Conservation (phyloP, 345 rosid species). For the Ceriops zippeliana region DNA sequence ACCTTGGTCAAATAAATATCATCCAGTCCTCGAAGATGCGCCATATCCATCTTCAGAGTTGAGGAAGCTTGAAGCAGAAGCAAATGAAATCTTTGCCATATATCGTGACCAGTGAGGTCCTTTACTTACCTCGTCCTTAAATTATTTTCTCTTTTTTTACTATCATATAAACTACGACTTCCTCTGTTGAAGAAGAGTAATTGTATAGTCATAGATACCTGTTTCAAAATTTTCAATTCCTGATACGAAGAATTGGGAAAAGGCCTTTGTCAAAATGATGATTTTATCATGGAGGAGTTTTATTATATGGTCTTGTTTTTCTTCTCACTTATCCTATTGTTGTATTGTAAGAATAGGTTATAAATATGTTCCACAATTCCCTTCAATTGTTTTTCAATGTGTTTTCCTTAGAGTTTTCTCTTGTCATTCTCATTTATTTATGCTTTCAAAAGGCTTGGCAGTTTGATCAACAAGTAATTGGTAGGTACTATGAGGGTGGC, state of each 20-base stretch:
- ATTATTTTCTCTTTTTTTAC: not conserved
- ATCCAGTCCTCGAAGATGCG: conserved; percentile 78
- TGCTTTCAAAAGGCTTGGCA: conserved; percentile 2
- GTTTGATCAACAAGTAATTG: conserved; percentile 34
- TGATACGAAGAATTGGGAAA: too few relatives aligned
- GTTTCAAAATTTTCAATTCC: too few relatives aligned
- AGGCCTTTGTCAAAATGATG: not conserved
- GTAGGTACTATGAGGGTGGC: conserved; percentile 98
- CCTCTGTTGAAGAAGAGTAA: not conserved
- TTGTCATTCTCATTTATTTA: conserved; percentile 3
- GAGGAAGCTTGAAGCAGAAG: conserved; percentile 89
- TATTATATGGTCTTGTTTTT: not conserved
- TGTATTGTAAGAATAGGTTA: not conserved
- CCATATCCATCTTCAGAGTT: conserved; percentile 66
- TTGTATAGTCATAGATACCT: too few relatives aligned
- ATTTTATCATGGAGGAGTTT: not conserved
- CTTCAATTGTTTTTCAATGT: not conserved
- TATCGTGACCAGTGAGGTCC: conserved; percentile 99
- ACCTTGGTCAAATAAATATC: conserved; percentile 90
- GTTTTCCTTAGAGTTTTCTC: not conserved
- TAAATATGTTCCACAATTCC: not conserved
- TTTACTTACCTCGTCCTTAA: conserved; percentile 66
- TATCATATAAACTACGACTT: not conserved
- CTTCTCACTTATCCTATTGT: not conserved
- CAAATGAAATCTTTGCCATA: conserved; percentile 76